phyloP scores from a whole-genome alignment of 352 stramenopile species.

The Albugo candida region DNA sequence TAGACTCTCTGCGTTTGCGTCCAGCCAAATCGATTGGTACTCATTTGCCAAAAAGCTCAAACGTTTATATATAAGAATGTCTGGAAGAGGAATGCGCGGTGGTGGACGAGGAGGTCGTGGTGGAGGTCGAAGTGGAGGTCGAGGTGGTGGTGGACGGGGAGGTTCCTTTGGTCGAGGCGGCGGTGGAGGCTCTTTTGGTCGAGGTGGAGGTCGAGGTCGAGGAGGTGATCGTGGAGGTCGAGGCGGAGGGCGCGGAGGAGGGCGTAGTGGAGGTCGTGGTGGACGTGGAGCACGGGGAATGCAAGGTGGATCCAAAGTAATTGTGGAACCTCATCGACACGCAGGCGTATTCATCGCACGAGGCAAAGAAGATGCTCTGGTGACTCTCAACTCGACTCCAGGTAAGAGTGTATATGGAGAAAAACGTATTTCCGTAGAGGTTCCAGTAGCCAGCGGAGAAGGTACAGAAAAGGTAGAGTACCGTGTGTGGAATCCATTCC shows the following conservation, averaged over 20 bases:
- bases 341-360: slow-evolving; percentile 97
- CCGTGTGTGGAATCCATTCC: slow-evolving; percentile 99
- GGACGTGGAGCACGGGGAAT: slow-evolving; percentile 72
- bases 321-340: slow-evolving; percentile 96
- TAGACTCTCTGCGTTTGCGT: background rate
- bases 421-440: slow-evolving; percentile 98
- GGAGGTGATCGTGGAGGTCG: slow-evolving; percentile 22
- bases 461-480: slow-evolving; percentile 97
- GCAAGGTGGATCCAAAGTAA: slow-evolving; percentile 90
- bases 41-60: too few species aligned
- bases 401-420: slow-evolving; percentile 99
- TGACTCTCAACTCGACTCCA: slow-evolving; percentile 97
- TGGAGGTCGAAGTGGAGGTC: background rate
- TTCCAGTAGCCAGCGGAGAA: slow-evolving; percentile 72
- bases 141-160: slow-evolving; percentile 4
- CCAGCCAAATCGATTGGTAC: too few species aligned
- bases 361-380: slow-evolving; percentile 97
- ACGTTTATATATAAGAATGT: background rate
- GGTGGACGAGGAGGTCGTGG: slow-evolving; percentile 6
- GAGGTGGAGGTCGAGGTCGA: slow-evolving; percentile 15
- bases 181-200: background rate
- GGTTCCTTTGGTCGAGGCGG: background rate
- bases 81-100: slow-evolving; percentile 18
- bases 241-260: slow-evolving; percentile 18
- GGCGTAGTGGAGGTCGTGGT: slow-evolving; percentile 38